Evolutionary conservation across 306 rosid species (phyloP).

Genomic region (Casuarina cunninghamiana): DNA sequence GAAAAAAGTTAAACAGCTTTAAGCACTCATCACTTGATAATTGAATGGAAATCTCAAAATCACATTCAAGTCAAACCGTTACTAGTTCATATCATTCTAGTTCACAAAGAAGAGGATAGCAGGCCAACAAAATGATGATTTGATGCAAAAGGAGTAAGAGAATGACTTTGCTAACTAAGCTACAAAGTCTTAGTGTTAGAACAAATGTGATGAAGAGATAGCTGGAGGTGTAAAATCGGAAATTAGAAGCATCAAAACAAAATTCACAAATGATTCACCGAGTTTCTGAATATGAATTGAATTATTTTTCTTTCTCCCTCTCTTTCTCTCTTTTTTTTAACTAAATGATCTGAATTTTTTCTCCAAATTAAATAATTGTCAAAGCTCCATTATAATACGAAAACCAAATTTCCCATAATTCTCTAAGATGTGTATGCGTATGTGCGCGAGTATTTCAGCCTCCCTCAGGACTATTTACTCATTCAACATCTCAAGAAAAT

Average conservation of each 20-base stretch:
- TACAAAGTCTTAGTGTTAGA: not conserved
- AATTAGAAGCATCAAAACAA: not conserved
- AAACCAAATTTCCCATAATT: not conserved
- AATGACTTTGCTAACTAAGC: not conserved
- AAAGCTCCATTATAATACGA: not conserved
- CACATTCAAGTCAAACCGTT: slow-evolving; percentile 15
- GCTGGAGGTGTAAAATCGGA: not conserved
- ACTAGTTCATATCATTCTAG: not conserved
- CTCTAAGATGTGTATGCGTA: not conserved
- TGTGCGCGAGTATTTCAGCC: not conserved
- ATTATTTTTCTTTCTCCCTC: not conserved
- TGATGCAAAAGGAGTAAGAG: not conserved
- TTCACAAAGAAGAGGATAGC: not conserved
- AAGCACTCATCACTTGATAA: slow-evolving; percentile 14
- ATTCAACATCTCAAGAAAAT: not conserved
- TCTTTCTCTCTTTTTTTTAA: too few species aligned
- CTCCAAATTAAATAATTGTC: not conserved
- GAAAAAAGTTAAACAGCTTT: not conserved
- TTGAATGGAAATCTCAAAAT: slow-evolving; percentile 8
- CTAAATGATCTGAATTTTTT: too few species aligned
- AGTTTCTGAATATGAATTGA: not conserved
- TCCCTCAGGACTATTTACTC: not conserved
- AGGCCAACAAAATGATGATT: not conserved
- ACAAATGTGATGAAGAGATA: not conserved
- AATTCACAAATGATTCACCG: not conserved